These are phyloP conservation scores for Strombidium stylifer DNA, from an alignment of 73 alveolate genomes.

Conservation along the genomic window DNA sequence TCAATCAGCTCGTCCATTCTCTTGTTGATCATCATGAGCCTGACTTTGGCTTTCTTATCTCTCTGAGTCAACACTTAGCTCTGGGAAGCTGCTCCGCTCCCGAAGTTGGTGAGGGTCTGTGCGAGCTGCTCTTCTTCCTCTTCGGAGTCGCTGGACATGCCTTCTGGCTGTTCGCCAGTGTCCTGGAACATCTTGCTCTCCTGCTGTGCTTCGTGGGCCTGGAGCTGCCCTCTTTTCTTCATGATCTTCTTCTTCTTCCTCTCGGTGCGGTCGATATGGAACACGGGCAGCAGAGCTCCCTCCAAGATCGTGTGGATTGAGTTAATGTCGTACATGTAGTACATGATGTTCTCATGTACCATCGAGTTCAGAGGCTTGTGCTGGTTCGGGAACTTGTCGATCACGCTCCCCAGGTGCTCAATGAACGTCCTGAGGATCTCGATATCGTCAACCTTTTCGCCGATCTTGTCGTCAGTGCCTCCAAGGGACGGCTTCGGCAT, in stretches of 20 bases:
- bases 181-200: background rate
- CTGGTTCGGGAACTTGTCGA: background rate
- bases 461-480: background rate
- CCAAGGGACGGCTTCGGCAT: background rate
- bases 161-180: background rate
- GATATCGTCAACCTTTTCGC: constrained; percentile 9
- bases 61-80: background rate
- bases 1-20: constrained; percentile 18
- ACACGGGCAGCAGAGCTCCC: constrained; percentile 2
- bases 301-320: background rate
- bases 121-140: background rate
- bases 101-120: background rate
- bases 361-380: background rate
- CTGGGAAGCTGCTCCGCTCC: background rate
- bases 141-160: constrained; percentile 11
- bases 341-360: constrained; percentile 1
- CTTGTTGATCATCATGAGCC: constrained; percentile 8
- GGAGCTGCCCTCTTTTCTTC: background rate
- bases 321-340: constrained; percentile 1
- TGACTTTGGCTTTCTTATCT: constrained; percentile 1
- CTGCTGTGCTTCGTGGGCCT: background rate
- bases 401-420: background rate
- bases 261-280: background rate
- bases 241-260: background rate
- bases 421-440: constrained; percentile 1